Evolutionary conservation across 257 asterid species (phyloP), one percentile per base, ranked within the genome.

Genomic region (Henckelia pumila): DNA sequence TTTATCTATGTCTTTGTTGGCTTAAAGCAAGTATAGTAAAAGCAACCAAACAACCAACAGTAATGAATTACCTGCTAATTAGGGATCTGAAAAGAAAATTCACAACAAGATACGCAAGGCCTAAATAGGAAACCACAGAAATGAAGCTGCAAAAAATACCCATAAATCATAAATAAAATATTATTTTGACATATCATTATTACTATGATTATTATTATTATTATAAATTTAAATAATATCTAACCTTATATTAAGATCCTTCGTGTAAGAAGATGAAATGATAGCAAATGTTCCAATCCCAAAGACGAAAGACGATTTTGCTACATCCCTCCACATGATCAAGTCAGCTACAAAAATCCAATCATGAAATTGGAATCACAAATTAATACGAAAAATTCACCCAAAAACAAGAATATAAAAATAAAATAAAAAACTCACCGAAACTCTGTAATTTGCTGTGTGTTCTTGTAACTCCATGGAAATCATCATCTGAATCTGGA

Each of bases 281-380:
- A 91, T 87, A 29, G 81, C 72, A 79, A 94, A 94, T 10, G 95
- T 84, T 33, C 96, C 96, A 71, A 85, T 62, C 59, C 99, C 99
- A 85, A 88, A 94, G 3, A 87, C 74, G 60, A 94, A 87, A 69
- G 99, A 86, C 72, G 97, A 78, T 80, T 81, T 91, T 76, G 97
- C 83, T 70, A 65, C 82, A 67, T 94, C 95, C 66, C 79, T 91
- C 99, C 99, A 94, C 99, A 91, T 94, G 14, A 94, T 71, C 24
- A 87, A 61, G 50, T 91, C 93, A 81, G 82, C 97, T 93, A 81
- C 69, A 52, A 44, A 63, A 21, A 65, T 44, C 16, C 56, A 71
- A 21, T 14, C 60, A 47, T 14, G 30, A 63, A 29, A 53, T 5
- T 9, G 4, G 20, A 50, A 33, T 21, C 22, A 30, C 66, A 22